These are phyloP conservation scores for Grosmannia clavigera DNA, from an alignment of 2,329 filamentous ascomycete genomes.

Conservation along the genomic window DNA sequence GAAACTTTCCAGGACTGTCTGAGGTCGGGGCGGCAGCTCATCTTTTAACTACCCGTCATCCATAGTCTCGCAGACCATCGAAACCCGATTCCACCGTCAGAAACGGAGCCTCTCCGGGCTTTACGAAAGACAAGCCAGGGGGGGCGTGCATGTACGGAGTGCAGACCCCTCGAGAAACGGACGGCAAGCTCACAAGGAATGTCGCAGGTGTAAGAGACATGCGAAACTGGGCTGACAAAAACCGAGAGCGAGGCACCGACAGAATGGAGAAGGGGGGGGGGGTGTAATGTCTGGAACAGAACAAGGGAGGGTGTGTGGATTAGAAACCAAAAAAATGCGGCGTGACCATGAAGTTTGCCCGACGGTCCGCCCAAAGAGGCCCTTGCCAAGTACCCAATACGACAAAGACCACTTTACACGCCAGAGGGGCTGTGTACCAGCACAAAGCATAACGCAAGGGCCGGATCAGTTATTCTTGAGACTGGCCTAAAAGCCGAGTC, in stretches of 20 bases:
- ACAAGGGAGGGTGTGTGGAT: neutral
- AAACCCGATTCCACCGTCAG: slow-evolving; percentile 3
- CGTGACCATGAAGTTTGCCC: neutral
- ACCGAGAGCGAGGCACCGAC: neutral
- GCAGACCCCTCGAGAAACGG: neutral
- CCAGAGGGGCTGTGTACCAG: neutral
- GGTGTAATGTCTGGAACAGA: neutral
- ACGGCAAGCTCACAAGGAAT: neutral
- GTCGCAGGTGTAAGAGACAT: neutral
- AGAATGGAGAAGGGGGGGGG: neutral
- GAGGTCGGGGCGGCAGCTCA: neutral
- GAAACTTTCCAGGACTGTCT: neutral
- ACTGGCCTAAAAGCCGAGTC: neutral
- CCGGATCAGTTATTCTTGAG: neutral
- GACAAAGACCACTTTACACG: neutral
- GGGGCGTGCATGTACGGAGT: neutral
- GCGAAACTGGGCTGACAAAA: slow-evolving; percentile 1
- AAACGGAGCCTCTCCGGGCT: neutral
- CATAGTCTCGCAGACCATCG: slow-evolving; percentile 1
- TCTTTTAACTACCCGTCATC: neutral
- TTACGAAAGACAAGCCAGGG: neutral
- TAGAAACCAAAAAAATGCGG: neutral
- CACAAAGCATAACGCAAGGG: too few species aligned
- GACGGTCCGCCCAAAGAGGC: neutral
- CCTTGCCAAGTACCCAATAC: neutral